Base-by-base conservation (phyloP, 306 rosid genomes). In the Prinsepia uniflora region DNA sequence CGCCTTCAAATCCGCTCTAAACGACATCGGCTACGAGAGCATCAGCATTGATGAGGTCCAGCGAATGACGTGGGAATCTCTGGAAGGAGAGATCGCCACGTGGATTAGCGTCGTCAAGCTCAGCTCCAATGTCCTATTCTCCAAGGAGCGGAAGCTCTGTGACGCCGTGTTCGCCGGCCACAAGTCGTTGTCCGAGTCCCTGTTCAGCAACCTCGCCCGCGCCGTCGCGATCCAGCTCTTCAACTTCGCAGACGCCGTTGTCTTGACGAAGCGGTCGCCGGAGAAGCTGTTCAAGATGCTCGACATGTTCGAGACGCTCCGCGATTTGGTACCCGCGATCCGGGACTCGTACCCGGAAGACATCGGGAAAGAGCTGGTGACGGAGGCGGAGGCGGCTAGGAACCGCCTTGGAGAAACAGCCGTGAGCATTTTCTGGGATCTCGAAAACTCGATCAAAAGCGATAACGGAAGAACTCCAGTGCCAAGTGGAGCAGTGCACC, bases 401-500 rank as follows among this genome's bases (percentile, higher is more conserved):
- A 61, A 56, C 0, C 73, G 79, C 24, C 67, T 92, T 1, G 83
- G 82, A 0, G 87, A 82, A 55, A 82, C 82, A 4, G 79, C 76
- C 2, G 78, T 79, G 42, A 75, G 81, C 57, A 87, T 85, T 71
- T 89, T 92, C 60, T 79, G 82, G 39, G 89, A 86, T 55, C 76
- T 92, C 10, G 87, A 87, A 36, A 88, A 72, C 71, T 87, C 92
- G 13, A 85, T 92, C 45, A 84, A 86, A 72, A 71, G 82, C 39
- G 90, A 92, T n/a, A 79, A 80, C 4, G 87, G 87, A 17, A 84
- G 73, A 74, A 82, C 77, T 39, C 85, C 95, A 0, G 92, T 92
- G 10, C 88, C 98, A 0, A 82, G 86, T 5, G 98, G 98, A 7
- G 88, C 88, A 4, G 86, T 92, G 41, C 98, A 92, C 52, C 98